These are phyloP conservation scores for Phytophthora uliginosa DNA, from an alignment of 352 stramenopile genomes.

Conservation along the genomic window DNA sequence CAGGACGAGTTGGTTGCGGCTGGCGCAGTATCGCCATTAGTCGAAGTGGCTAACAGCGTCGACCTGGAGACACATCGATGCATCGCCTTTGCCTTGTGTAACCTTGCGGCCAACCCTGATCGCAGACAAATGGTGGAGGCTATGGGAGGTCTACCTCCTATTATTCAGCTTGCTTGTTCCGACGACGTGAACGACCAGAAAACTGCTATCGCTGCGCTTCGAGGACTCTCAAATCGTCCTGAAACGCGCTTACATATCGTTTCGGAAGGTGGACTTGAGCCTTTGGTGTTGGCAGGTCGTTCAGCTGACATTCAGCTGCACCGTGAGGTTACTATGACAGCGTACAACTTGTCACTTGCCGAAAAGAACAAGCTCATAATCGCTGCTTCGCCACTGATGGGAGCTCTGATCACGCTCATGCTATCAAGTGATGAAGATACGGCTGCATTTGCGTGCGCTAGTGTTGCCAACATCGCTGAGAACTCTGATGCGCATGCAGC, in stretches of 20 bases:
- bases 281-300: slow-evolving; percentile 87
- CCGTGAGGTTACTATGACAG: slow-evolving; percentile 90
- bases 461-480: slow-evolving; percentile 95
- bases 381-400: slow-evolving; percentile 81
- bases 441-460: slow-evolving; percentile 77
- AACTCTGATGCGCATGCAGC: slow-evolving; percentile 89
- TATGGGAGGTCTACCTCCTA: slow-evolving; percentile 93
- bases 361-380: slow-evolving; percentile 97
- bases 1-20: slow-evolving; percentile 86
- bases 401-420: slow-evolving; percentile 89
- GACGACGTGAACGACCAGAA: slow-evolving; percentile 91
- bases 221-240: slow-evolving; percentile 88
- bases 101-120: slow-evolving; percentile 91
- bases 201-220: slow-evolving; percentile 93
- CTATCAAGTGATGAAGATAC: slow-evolving; percentile 79
- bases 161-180: slow-evolving; percentile 96
- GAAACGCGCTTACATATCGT: slow-evolving; percentile 92
- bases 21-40: slow-evolving; percentile 92
- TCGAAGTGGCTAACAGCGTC: slow-evolving; percentile 93
- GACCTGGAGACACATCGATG: slow-evolving; percentile 97
- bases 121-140: slow-evolving; percentile 94
- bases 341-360: slow-evolving; percentile 94
- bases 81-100: slow-evolving; percentile 97
- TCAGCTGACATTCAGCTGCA: slow-evolving; percentile 81
- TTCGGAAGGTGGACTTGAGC: slow-evolving; percentile 90